Percentiles rank a stretch among this genome's conserved stretches.
Evolutionary conservation across 768 basidiomycete species (phyloP).

Genomic region (Pluteus cervinus): DNA sequence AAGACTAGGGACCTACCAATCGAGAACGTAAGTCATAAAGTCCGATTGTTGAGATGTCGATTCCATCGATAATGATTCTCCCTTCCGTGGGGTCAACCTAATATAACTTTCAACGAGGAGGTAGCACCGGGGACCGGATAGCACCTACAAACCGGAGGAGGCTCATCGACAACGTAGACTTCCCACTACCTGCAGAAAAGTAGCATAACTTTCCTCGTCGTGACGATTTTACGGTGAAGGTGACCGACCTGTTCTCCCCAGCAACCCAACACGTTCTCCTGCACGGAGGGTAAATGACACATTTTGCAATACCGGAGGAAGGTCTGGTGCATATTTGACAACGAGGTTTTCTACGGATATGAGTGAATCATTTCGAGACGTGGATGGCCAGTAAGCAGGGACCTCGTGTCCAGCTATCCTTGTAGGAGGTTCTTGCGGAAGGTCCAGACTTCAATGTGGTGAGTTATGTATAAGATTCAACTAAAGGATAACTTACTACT

Average conservation of each 20-base stretch:
- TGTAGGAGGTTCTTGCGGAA: conserved; percentile 82
- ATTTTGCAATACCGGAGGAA: conserved; percentile 73
- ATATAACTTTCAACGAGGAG: conserved; percentile 4
- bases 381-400: conserved; percentile 93
- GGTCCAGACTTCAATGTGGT: conserved; percentile 39
- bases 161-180: conserved; percentile 83
- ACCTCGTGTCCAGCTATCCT: conserved; percentile 68
- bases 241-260: conserved; percentile 65
- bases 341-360: conserved; percentile 69
- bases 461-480: background rate
- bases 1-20: conserved; percentile 37
- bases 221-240: conserved; percentile 1
- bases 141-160: conserved; percentile 71
- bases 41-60: conserved; percentile 83
- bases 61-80: conserved; percentile 77
- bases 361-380: conserved; percentile 48
- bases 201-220: background rate
- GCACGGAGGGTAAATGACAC: conserved; percentile 70
- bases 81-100: conserved; percentile 74
- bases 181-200: conserved; percentile 53
- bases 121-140: background rate
- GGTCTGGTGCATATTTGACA: conserved; percentile 78
- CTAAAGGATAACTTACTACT: conserved; percentile 47
- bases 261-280: conserved; percentile 69
- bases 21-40: conserved; percentile 77